Percentiles rank a stretch among this genome's conserved stretches.
These are phyloP conservation scores for Ophiostoma ips DNA, from an alignment of 2,329 filamentous ascomycete genomes.

Conservation along the genomic window DNA sequence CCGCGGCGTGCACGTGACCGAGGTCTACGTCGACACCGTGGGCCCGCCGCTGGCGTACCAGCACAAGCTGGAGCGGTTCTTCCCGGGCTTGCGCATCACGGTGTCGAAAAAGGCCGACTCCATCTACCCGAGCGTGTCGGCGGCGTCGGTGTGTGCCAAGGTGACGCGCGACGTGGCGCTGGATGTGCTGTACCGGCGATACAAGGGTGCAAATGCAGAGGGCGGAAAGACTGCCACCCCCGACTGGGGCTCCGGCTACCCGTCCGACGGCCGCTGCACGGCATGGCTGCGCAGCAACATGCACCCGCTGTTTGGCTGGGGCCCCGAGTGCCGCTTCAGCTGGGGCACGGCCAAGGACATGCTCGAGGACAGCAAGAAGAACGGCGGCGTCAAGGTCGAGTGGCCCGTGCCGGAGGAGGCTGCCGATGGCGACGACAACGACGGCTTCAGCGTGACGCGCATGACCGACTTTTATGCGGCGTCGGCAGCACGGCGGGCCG, in stretches of 20 bases:
- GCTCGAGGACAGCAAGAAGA: slow-evolving; percentile 45
- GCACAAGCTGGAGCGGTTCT: slow-evolving; percentile 66
- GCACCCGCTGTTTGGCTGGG: slow-evolving; percentile 93
- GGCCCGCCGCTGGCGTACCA: slow-evolving; percentile 75
- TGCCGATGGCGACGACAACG: slow-evolving; percentile 26
- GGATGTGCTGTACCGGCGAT: slow-evolving; percentile 54
- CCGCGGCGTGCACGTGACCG: slow-evolving; percentile 64
- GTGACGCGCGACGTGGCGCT: slow-evolving; percentile 86
- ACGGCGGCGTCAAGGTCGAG: slow-evolving; percentile 54
- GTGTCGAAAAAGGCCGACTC: slow-evolving; percentile 88
- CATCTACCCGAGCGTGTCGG: slow-evolving; percentile 82
- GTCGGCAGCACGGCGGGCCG: slow-evolving; percentile 16
- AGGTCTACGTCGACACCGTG: slow-evolving; percentile 93
- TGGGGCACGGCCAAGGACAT: slow-evolving; percentile 94
- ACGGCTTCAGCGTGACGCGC: slow-evolving; percentile 52
- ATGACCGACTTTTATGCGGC: slow-evolving; percentile 63
- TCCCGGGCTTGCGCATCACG: slow-evolving; percentile 61
- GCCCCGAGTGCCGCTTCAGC: slow-evolving; percentile 80
- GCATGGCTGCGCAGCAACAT: slow-evolving; percentile 74
- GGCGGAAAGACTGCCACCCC: neutral
- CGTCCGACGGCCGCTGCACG: slow-evolving; percentile 69
- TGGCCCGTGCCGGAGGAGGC: slow-evolving; percentile 47
- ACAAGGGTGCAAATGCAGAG: slow-evolving; percentile 18
- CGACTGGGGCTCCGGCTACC: slow-evolving; percentile 86
- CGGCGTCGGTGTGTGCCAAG: slow-evolving; percentile 88